Evolutionary conservation across 176 grass and related monocot genomes (phyloP).

Genomic region (Musa troglodytarum): DNA sequence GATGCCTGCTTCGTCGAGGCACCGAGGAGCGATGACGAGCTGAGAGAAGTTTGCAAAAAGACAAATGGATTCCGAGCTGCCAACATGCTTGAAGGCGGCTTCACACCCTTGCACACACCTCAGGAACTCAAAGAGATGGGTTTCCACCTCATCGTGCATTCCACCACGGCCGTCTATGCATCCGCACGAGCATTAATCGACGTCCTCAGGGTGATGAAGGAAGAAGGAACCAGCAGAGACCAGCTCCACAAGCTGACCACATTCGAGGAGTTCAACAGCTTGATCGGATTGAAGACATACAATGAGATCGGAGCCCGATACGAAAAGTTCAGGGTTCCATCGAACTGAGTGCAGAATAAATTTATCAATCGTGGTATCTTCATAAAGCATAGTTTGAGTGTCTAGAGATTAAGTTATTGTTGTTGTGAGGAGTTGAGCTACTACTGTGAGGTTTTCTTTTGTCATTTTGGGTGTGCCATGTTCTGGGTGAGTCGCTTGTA

Average conservation of each 20-base stretch:
- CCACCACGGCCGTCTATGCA: constrained; percentile 37
- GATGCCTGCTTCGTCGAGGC: constrained; percentile 43
- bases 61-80: constrained; percentile 24
- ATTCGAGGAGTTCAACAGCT: constrained; percentile 39
- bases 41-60: constrained; percentile 26
- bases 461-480: neutral
- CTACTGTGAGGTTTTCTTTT: neutral
- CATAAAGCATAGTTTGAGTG: neutral
- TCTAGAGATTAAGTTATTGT: neutral
- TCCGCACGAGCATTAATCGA: constrained; percentile 30
- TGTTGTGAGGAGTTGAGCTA: neutral
- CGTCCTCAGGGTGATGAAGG: constrained; percentile 27
- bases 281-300: constrained; percentile 33
- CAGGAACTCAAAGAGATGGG: constrained; percentile 41
- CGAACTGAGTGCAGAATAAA: neutral
- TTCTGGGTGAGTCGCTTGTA: neutral
- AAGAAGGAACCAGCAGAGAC: constrained; percentile 25
- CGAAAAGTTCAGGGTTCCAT: neutral
- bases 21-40: constrained; percentile 33
- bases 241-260: constrained; percentile 31
- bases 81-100: constrained; percentile 45
- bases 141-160: constrained; percentile 33
- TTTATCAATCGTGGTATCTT: neutral
- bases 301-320: constrained; percentile 26
- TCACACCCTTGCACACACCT: constrained; percentile 37